These are phyloP conservation scores for Botrytis elliptica DNA, from an alignment of 2,329 filamentous ascomycete genomes.

Conservation along the genomic window DNA sequence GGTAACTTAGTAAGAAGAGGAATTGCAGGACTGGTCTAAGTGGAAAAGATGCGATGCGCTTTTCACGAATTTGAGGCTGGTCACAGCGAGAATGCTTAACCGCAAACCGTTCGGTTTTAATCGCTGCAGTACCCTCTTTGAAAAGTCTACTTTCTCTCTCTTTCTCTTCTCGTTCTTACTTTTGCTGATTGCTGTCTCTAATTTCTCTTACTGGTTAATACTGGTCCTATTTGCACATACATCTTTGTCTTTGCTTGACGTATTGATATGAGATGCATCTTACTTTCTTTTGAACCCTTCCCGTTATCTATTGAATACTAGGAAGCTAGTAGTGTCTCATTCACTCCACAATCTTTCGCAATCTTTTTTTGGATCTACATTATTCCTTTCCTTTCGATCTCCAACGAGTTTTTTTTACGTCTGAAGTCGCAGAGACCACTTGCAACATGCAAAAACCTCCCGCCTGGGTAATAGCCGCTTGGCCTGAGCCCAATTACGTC, in stretches of 20 bases:
- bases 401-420: neutral
- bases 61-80: neutral
- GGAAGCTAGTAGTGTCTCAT: neutral
- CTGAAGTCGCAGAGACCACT: neutral
- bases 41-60: neutral
- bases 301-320: neutral
- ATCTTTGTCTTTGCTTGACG: constrained; percentile 4
- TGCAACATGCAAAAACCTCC: constrained; percentile 31
- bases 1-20: neutral
- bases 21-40: neutral
- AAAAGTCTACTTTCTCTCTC: neutral
- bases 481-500: constrained; percentile 47
- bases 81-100: constrained; percentile 15
- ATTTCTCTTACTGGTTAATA: neutral
- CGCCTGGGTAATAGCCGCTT: constrained; percentile 24
- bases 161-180: neutral
- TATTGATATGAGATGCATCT: constrained; percentile 4
- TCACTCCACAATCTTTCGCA: neutral
- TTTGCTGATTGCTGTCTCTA: neutral
- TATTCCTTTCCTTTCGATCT: neutral
- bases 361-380: neutral
- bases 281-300: neutral
- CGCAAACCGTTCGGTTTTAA: neutral
- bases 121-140: neutral
- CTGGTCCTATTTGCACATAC: neutral